phyloP scores from a whole-genome alignment of 805 yeast genomes.

The Komagataella populi region DNA sequence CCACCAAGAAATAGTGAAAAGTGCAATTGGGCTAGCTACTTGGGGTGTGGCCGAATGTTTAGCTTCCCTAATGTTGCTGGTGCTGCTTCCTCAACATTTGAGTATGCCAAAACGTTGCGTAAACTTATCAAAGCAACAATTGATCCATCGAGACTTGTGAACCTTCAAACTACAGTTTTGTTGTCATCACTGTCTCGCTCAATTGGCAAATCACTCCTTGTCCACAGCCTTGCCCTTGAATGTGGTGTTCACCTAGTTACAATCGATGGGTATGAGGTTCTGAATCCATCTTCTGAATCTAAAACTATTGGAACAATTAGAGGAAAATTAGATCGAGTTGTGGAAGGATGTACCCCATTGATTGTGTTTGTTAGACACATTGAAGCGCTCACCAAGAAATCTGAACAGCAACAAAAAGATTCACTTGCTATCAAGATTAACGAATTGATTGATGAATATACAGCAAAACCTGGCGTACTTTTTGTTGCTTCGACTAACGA shows the following conservation, averaged over 20 bases:
- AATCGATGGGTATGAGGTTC: conserved; percentile 54
- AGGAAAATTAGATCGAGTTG: conserved; percentile 61
- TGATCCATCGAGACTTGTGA: conserved; percentile 13
- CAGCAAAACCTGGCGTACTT: conserved; percentile 27
- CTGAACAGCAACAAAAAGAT: conserved; percentile 41
- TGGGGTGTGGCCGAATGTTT: conserved; percentile 6
- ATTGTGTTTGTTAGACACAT: conserved; percentile 58
- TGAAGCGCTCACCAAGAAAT: conserved; percentile 57
- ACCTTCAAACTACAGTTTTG: conserved; percentile 47
- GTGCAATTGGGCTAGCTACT: conserved; percentile 5
- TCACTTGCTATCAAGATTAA: conserved; percentile 39
- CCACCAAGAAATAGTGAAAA: conserved; percentile 12
- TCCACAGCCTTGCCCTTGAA: conserved; percentile 37
- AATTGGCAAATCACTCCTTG: conserved; percentile 64
- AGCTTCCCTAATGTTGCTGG: conserved; percentile 5
- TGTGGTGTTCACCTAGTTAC: conserved; percentile 56
- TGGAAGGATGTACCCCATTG: conserved; percentile 28
- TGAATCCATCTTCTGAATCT: conserved; percentile 58
- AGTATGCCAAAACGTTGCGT: conserved; percentile 34
- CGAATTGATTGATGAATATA: conserved; percentile 42
- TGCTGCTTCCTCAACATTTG: conserved; percentile 17
- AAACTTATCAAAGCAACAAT: conserved; percentile 44
- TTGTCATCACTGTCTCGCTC: conserved; percentile 60
- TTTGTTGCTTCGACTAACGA: conserved; percentile 60
- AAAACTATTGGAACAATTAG: conserved; percentile 67